Base-by-base conservation (phyloP, 2,329 filamentous ascomycete species). In the Stromatinia cepivora region DNA sequence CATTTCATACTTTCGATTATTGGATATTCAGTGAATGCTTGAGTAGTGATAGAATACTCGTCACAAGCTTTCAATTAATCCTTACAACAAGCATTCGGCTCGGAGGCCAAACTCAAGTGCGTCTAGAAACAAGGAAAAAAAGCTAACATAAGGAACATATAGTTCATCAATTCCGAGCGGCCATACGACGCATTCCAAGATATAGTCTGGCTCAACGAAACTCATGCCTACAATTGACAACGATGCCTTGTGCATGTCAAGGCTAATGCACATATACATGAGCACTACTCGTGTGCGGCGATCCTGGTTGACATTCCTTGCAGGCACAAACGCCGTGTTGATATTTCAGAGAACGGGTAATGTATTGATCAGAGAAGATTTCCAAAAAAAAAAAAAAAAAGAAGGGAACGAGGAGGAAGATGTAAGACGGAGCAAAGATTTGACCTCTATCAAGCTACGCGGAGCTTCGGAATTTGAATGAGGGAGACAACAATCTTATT, bases 231-330 rank as follows among this genome's bases (percentile, higher is more conserved):
- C 17, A 67, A 69, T 13, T 72, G 70, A 71, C 69, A 73, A 61
- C 34, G 6, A n/a, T 34, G 46, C 25, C 28, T 36, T 45, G 25
- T 68, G 11, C 61, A 73, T 39, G 13, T 67, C 13, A 70, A 54
- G 34, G n/a, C 63, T 4, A 71, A 69, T 22, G 62, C 69, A 11
- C 28, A 58, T 4, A 17, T 73, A n/a, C 66, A 69, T 53, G 73
- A 71, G 70, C 50, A 69, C 13, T 75, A 73, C 57, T 71, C 67
- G 0, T 66, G 71, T 52, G 71, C 69, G 34, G 69, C 59, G 10
- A 72, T 74, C 10, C 66, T 72, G 17, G 67, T 72, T 17, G 64
- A 71, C 8, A 71, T 72, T 15, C 72, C 66, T 1, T 46, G 62
- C 1, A 39, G 34, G 22, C 34, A 61, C 22, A 57, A 69, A 39